Conservation (phyloP, 1,284 basidiomycete species). For the Neotropicomus parvogracilis region DNA sequence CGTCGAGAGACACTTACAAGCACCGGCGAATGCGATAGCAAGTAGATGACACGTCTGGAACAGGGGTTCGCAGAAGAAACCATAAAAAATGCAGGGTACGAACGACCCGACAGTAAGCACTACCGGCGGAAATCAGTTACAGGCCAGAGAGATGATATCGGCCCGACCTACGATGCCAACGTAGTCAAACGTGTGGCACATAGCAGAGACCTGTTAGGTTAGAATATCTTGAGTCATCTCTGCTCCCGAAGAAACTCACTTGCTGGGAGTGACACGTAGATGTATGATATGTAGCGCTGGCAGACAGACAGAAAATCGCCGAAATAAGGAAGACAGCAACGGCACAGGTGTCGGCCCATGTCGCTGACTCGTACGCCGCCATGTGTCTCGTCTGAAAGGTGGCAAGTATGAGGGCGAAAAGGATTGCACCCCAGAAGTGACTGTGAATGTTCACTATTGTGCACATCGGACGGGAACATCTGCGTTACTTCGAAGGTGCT, state of each 20-base stretch:
- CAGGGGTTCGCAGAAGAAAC: constrained; percentile 62
- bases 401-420: constrained; percentile 62
- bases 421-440: constrained; percentile 72
- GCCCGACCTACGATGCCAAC: constrained; percentile 59
- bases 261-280: constrained; percentile 69
- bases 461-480: constrained; percentile 10
- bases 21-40: constrained; percentile 54
- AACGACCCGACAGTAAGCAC: constrained; percentile 78
- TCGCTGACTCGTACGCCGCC: constrained; percentile 46
- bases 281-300: constrained; percentile 78
- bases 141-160: neutral
- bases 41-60: constrained; percentile 53
- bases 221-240: neutral
- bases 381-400: constrained; percentile 52
- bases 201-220: constrained; percentile 41
- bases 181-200: constrained; percentile 68
- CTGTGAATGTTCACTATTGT: constrained; percentile 83
- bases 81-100: constrained; percentile 71
- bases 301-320: constrained; percentile 70
- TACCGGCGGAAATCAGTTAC: constrained; percentile 16
- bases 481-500: constrained; percentile 7
- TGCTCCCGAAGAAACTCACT: constrained; percentile 37
- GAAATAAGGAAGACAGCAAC: constrained; percentile 70
- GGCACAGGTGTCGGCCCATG: constrained; percentile 62
- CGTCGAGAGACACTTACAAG: constrained; percentile 45